A percentile compares a stretch with the other conserved stretches of the same genome.
Conservation (phyloP, 78 protist genomes). For the Anaeramoeba ignava region DNA sequence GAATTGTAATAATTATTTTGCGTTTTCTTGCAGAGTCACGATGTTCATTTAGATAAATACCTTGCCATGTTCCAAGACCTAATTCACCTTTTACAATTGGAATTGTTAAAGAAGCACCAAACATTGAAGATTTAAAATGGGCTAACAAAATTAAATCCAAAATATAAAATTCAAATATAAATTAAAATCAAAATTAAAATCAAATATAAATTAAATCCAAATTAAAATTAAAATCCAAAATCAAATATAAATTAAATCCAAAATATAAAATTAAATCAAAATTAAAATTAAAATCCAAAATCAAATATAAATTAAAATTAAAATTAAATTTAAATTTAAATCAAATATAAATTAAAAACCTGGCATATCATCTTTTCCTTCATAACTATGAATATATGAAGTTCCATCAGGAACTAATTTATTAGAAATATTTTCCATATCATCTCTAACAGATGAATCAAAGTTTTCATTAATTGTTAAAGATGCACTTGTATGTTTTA, state of each 20-base stretch:
- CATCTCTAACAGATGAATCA: not conserved
- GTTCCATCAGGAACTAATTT: not conserved
- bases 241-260: no score
- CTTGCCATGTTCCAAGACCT: constrained; percentile 3
- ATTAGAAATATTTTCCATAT: not conserved
- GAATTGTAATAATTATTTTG: not conserved
- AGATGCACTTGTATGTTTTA: not conserved
- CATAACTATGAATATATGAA: not conserved
- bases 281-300: no score
- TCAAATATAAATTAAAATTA: no score
- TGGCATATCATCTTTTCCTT: not conserved
- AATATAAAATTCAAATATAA: no score
- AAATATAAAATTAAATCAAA: no score
- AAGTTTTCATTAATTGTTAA: not conserved
- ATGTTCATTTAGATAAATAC: not conserved
- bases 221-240: no score
- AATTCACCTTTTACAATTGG: not conserved
- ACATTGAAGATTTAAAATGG: not conserved
- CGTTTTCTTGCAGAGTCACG: not conserved
- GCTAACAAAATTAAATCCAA: no score
- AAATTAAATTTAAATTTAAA: no score
- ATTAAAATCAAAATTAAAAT: no score
- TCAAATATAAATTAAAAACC: no score
- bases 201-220: no score
- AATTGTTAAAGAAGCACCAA: not conserved